Percentiles rank a stretch among this genome's conserved stretches.
Evolutionary conservation across 306 rosid genomes (phyloP).

Genomic region (Trifolium pratense): DNA sequence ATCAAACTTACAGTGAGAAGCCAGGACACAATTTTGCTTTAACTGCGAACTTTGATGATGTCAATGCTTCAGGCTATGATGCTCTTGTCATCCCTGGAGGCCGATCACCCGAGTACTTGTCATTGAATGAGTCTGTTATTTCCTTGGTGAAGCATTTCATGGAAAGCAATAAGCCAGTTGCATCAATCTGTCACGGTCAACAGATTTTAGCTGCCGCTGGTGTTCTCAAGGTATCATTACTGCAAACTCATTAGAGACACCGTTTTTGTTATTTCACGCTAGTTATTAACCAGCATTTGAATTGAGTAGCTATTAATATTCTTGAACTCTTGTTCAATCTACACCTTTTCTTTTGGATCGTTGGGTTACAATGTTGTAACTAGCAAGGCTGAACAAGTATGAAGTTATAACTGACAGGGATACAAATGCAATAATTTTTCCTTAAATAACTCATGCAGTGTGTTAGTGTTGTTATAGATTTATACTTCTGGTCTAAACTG

Average conservation of each 20-base stretch:
- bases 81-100: slow-evolving; percentile 63
- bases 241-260: background rate
- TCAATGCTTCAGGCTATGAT: slow-evolving; percentile 68
- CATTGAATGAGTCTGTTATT: slow-evolving; percentile 46
- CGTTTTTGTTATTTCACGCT: background rate
- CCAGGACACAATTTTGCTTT: slow-evolving; percentile 72
- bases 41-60: slow-evolving; percentile 63
- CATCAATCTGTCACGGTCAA: slow-evolving; percentile 66
- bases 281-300: slow-evolving; percentile 1
- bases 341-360: slow-evolving; percentile 12
- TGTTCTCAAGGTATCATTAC: slow-evolving; percentile 71
- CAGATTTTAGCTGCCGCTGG: slow-evolving; percentile 84
- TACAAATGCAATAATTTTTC: slow-evolving; percentile 6
- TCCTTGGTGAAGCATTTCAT: slow-evolving; percentile 51
- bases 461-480: background rate
- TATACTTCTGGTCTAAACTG: background rate
- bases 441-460: background rate
- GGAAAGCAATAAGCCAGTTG: slow-evolving; percentile 55
- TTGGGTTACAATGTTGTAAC: slow-evolving; percentile 30
- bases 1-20: slow-evolving; percentile 83
- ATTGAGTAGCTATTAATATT: slow-evolving; percentile 7
- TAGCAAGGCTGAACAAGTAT: background rate
- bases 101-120: slow-evolving; percentile 50
- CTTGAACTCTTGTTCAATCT: background rate
- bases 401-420: background rate